Evolutionary conservation across 805 yeast species (phyloP), one percentile per base, ranked within the genome.

Genomic region (Suhomyces xylopsoci): DNA sequence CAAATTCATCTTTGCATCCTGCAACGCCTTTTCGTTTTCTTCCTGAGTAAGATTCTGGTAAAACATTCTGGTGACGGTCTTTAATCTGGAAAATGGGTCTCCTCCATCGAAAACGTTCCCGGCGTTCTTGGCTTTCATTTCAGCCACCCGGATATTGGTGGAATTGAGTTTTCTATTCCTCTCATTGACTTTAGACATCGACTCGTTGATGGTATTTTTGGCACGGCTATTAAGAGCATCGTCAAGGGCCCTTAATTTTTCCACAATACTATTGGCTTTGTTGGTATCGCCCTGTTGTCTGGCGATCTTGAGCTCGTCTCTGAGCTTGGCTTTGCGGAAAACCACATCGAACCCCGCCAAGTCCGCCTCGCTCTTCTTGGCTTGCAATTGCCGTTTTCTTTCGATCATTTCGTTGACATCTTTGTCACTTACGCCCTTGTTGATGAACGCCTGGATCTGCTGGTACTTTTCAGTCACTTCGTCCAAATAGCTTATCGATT

Each of bases 51-150:
- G 71, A 51, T 81, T 80, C 52, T 78, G 76, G 63, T 91, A 90
- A 69, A 90, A 93, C 55, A 90, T 83, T 62, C 89, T 82, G 1
- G 97, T 89, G 55, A 84, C 87, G 1, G 98, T 93, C 66, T 89
- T 87, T 64, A 94, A 80, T 67, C 98, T 84, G 59, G 88, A 83
- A 70, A 94, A 94, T 20, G 99, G 98, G 72, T 94, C 89, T 7
- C 77, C 77, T 7, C 61, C 68, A 61, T 78, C 82, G 50, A 81
- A 76, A 52, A 71, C 70, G 43, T 60, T 74, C 51, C 77, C 58
- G 1, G 58, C 51, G 36, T 51, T 51, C 45, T 53, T 51, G 47
- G 87, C 83, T 60, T 77, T 76, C 43, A 83, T 69, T 66, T 92
- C 97, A 0, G 96, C 97, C 61, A 81, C 79, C 63, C 96, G 84